Evolutionary conservation across 805 yeast genomes (phyloP), one percentile per base, ranked within the genome.

Genomic region (Metschnikowia kunwiensis): DNA sequence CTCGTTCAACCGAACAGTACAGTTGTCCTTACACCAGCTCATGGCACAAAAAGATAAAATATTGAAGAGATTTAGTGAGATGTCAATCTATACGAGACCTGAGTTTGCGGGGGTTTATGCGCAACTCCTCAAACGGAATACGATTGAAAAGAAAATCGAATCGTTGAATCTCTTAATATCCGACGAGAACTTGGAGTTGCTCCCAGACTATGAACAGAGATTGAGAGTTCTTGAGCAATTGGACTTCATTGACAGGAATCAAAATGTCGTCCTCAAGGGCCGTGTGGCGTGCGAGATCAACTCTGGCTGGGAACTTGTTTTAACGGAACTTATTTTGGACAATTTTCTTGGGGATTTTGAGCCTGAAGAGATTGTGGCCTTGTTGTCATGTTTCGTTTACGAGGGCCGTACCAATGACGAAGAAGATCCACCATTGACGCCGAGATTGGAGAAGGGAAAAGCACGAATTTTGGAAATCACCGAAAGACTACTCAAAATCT

Each of bases 361-460:
- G 45, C 88, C 97, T 0, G 96, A 88, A 54, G 98, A 93, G 60
- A 88, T 93, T 44, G 97, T 89, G n/a, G 97, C 97, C 0, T 67
- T 93, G 32, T 62, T 93, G 21, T 87, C 97, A 0, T 86, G 85
- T 24, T 93, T 93, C 64, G 95, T 93, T 1, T 93, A 86, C 55
- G 97, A 93, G 53, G 97, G 97, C 1, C 72, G 77, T 12, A 70
- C 75, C 15, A 78, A 75, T 24, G 74, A 77, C 17, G 78, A 75
- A 24, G 94, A 81, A 41, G 80, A 77, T 6, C 77, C 75, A 1
- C 62, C 65, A n/a, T 58, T 74, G 5, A 84, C 96, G 0, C 95
- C 96, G 16, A 70, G 94, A 32, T 70, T 93, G 34, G 93, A 85
- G 34, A 74, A 68, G 43, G 95, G 94, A 27, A 67, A 64, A 42